Conservation (phyloP, 2,329 filamentous ascomycete species). For the Dothistroma pini region DNA sequence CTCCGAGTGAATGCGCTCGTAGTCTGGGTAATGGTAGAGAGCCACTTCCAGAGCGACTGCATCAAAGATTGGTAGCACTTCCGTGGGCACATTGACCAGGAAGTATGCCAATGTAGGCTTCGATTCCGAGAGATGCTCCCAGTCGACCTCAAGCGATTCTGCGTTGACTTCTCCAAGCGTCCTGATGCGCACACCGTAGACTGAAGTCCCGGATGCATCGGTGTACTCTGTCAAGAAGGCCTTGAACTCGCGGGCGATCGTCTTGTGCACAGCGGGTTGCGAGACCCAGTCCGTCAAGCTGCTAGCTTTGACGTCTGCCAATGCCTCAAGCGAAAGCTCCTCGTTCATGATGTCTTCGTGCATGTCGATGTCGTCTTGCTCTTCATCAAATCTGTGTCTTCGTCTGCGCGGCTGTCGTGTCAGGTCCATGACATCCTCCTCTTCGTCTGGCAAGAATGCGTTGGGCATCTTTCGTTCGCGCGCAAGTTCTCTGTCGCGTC, state of each 20-base stretch:
- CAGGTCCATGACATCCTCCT: constrained; percentile 76
- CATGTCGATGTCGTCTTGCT: constrained; percentile 83
- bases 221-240: constrained; percentile 95
- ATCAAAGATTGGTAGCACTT: constrained; percentile 94
- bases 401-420: constrained; percentile 80
- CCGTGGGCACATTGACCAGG: constrained; percentile 89
- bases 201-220: constrained; percentile 81
- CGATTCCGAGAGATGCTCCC: constrained; percentile 81
- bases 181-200: constrained; percentile 90
- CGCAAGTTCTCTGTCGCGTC: constrained; percentile 68
- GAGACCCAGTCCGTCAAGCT: constrained; percentile 95
- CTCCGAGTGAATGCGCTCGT: constrained; percentile 94
- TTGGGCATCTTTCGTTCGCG: constrained; percentile 64
- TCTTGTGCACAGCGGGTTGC: constrained; percentile 82
- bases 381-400: constrained; percentile 90
- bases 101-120: constrained; percentile 96
- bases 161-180: constrained; percentile 97
- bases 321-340: constrained; percentile 84
- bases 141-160: constrained; percentile 93
- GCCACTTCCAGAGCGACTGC: constrained; percentile 96
- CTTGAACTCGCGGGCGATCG: constrained; percentile 95
- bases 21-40: constrained; percentile 93
- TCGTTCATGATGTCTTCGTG: constrained; percentile 93
- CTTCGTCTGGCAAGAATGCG: constrained; percentile 74
- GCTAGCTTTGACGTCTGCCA: constrained; percentile 88